phyloP scores from a whole-genome alignment of 176 grass and related monocot species.

The Panicum miliaceum region DNA sequence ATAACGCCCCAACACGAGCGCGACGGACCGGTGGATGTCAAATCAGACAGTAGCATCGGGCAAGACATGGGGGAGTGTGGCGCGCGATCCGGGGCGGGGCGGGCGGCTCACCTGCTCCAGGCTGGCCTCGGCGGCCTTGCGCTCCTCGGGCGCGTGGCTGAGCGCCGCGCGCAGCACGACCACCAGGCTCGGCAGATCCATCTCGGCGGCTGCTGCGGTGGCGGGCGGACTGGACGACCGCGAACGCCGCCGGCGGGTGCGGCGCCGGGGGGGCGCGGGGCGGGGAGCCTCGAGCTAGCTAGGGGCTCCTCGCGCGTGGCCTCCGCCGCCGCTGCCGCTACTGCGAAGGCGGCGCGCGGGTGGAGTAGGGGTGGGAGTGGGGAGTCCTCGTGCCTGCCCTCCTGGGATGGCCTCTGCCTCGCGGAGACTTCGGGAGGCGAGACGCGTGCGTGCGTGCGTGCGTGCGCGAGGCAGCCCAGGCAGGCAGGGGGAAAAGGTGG shows the following conservation, averaged over 20 bases:
- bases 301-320: slow-evolving; percentile 32
- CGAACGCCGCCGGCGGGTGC: not conserved
- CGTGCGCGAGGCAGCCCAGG: slow-evolving; percentile 45
- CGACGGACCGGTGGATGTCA: not conserved
- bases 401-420: slow-evolving; percentile 23
- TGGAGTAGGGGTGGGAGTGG: not conserved
- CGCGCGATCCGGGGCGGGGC: not conserved
- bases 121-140: slow-evolving; percentile 84
- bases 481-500: not conserved
- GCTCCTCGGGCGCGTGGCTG: slow-evolving; percentile 78
- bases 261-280: not conserved
- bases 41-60: not conserved
- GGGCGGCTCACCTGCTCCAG: slow-evolving; percentile 67
- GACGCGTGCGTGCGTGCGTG: slow-evolving; percentile 19
- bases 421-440: slow-evolving; percentile 36
- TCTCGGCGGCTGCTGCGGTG: slow-evolving; percentile 20
- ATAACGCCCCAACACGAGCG: not conserved
- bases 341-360: not conserved
- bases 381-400: not conserved
- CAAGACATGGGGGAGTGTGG: not conserved
- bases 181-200: slow-evolving; percentile 81
- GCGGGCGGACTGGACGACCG: not conserved
- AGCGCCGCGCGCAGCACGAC: slow-evolving; percentile 84
- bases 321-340: not conserved
- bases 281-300: slow-evolving; percentile 2